A percentile compares a stretch with the other conserved stretches of the same genome.
phyloP scores from a whole-genome alignment of 2,329 filamentous ascomycete genomes.

The Phyllachora maydis region DNA sequence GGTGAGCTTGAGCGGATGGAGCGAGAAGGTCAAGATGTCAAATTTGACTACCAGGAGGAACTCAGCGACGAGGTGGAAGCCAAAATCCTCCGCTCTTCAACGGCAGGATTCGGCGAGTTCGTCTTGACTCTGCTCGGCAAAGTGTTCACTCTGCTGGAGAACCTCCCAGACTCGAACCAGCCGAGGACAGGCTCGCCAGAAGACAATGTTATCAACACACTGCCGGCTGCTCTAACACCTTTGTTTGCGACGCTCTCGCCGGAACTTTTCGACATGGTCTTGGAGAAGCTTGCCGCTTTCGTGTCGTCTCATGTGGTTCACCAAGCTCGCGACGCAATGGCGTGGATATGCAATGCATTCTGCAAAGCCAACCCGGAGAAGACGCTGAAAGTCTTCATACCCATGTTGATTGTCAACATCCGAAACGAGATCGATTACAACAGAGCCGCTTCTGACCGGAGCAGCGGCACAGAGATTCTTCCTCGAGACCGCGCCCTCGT shows the following conservation, averaged over 20 bases:
- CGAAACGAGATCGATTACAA: slow-evolving; percentile 95
- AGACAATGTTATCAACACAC: slow-evolving; percentile 88
- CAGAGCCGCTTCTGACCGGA: slow-evolving; percentile 83
- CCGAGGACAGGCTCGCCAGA: slow-evolving; percentile 85
- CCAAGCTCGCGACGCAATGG: slow-evolving; percentile 92
- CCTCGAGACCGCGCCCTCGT: slow-evolving; percentile 83
- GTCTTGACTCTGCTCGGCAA: slow-evolving; percentile 76
- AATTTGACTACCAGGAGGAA: slow-evolving; percentile 68
- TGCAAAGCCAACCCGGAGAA: slow-evolving; percentile 94
- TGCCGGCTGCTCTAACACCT: slow-evolving; percentile 80
- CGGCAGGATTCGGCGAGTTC: slow-evolving; percentile 84
- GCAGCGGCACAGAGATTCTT: slow-evolving; percentile 80
- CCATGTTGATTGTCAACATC: slow-evolving; percentile 78
- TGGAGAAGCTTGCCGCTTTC: slow-evolving; percentile 85
- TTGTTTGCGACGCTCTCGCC: slow-evolving; percentile 80
- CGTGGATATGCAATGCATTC: slow-evolving; percentile 89
- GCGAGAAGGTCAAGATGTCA: slow-evolving; percentile 61
- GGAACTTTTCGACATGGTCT: slow-evolving; percentile 75
- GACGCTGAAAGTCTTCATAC: slow-evolving; percentile 74
- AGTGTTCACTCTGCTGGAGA: slow-evolving; percentile 88
- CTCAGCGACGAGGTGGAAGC: slow-evolving; percentile 74
- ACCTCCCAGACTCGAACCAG: slow-evolving; percentile 76
- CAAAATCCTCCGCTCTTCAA: slow-evolving; percentile 78
- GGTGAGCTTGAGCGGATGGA: slow-evolving; percentile 90
- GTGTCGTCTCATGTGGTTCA: slow-evolving; percentile 89